A percentile compares a stretch with the other conserved stretches of the same genome.
phyloP scores from a whole-genome alignment of 2,329 filamentous ascomycete genomes.

The Rosellinia necatrix region DNA sequence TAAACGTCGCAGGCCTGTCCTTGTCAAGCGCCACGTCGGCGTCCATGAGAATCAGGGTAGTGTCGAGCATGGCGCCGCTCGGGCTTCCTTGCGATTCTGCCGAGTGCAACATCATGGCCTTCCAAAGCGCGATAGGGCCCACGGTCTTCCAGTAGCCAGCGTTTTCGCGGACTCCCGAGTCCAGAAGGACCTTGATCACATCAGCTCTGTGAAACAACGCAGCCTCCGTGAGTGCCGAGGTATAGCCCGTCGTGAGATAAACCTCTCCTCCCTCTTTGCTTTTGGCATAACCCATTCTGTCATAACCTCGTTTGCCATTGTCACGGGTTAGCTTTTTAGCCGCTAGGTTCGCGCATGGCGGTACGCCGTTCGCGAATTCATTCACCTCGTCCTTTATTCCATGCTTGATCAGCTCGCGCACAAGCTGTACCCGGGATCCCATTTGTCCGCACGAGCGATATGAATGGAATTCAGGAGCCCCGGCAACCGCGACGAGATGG shows the following conservation, averaged over 20 bases:
- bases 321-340: too few species aligned
- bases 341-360: too few species aligned
- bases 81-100: background rate
- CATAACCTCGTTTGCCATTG: too few species aligned
- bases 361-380: too few species aligned
- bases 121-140: background rate
- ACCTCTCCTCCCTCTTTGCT: too few species aligned
- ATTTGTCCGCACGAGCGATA: slow-evolving; percentile 10
- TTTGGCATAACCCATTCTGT: too few species aligned
- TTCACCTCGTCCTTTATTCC: slow-evolving; percentile 1
- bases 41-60: background rate
- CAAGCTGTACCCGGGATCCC: slow-evolving; percentile 9
- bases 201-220: slow-evolving; percentile 15
- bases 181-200: slow-evolving; percentile 12
- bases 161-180: slow-evolving; percentile 12
- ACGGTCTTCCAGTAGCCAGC: background rate
- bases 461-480: slow-evolving; percentile 5
- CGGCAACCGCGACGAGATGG: slow-evolving; percentile 15
- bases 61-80: slow-evolving; percentile 13
- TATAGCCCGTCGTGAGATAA: too few species aligned
- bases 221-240: slow-evolving; percentile 10
- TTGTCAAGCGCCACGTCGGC: background rate
- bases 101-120: background rate
- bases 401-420: slow-evolving; percentile 14
- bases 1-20: background rate